Conservation (phyloP, 306 rosid species). For the Prunus mongolica region DNA sequence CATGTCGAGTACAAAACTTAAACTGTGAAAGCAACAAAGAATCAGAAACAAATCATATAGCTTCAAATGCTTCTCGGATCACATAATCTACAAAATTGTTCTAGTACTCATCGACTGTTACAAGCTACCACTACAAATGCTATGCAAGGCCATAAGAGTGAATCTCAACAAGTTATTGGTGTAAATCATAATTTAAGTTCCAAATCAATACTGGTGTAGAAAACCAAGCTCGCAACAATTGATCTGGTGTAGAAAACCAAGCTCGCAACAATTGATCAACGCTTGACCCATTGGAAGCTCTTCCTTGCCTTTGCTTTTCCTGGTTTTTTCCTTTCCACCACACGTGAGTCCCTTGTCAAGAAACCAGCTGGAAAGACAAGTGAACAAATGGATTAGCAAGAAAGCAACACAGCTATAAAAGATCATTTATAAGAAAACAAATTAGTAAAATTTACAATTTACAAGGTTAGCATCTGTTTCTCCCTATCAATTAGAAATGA, state of each 20-base stretch:
- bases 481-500: background rate
- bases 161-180: conserved; percentile 14
- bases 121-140: conserved; percentile 2
- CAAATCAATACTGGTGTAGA: conserved; percentile 18
- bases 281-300: conserved; percentile 99
- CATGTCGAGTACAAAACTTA: background rate
- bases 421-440: background rate
- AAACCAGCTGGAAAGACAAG: conserved; percentile 63
- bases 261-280: conserved; percentile 34
- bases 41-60: background rate
- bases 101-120: background rate
- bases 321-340: conserved; percentile 95
- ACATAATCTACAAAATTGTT: background rate
- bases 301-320: conserved; percentile 98
- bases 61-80: background rate
- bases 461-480: background rate
- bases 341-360: conserved; percentile 88
- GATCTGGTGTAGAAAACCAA: conserved; percentile 17
- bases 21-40: background rate
- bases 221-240: conserved; percentile 1
- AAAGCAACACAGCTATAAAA: background rate
- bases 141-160: background rate
- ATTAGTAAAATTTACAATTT: background rate
- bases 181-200: conserved; percentile 23
- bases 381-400: conserved; percentile 16